Percentiles rank a stretch among this genome's conserved stretches.
Evolutionary conservation across 345 rosid species (phyloP).

Genomic region (Salix udensis): DNA sequence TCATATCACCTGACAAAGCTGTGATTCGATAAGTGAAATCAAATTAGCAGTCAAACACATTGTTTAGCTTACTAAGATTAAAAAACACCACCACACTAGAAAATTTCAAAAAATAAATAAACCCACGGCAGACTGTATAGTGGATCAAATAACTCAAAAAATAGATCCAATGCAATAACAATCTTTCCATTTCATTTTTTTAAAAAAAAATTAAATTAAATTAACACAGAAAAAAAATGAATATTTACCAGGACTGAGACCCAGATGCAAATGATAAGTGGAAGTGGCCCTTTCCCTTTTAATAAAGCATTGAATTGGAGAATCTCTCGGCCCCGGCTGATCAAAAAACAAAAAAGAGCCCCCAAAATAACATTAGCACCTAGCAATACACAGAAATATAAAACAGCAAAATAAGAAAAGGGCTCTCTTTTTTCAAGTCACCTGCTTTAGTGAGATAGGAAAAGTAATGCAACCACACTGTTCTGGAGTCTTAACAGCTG

Average conservation of each 20-base stretch:
- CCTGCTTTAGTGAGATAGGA: slow-evolving; percentile 84
- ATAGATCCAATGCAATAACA: not conserved
- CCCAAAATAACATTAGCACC: not conserved
- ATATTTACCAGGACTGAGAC: slow-evolving; percentile 76
- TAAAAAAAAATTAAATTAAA: not conserved
- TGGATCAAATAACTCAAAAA: not conserved
- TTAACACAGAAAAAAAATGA: not conserved
- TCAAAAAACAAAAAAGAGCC: slow-evolving; percentile 10
- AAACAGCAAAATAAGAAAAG: not conserved
- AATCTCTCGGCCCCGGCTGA: slow-evolving; percentile 85
- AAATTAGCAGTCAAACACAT: not conserved
- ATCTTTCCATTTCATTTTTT: not conserved
- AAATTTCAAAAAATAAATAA: not conserved
- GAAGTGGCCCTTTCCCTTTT: slow-evolving; percentile 71
- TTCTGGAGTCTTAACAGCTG: slow-evolving; percentile 61
- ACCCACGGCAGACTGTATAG: not conserved
- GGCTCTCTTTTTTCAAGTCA: not conserved
- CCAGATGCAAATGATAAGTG: slow-evolving; percentile 63
- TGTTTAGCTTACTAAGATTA: not conserved
- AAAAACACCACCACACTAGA: not conserved
- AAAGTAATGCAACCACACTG: slow-evolving; percentile 71
- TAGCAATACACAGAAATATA: not conserved
- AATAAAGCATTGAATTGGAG: slow-evolving; percentile 82
- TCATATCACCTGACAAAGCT: slow-evolving; percentile 71
- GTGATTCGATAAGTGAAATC: slow-evolving; percentile 12